Evolutionary conservation across 2,329 filamentous ascomycete species (phyloP), one percentile per base, ranked within the genome.

Genomic region (Arthrinium puccinioides): DNA sequence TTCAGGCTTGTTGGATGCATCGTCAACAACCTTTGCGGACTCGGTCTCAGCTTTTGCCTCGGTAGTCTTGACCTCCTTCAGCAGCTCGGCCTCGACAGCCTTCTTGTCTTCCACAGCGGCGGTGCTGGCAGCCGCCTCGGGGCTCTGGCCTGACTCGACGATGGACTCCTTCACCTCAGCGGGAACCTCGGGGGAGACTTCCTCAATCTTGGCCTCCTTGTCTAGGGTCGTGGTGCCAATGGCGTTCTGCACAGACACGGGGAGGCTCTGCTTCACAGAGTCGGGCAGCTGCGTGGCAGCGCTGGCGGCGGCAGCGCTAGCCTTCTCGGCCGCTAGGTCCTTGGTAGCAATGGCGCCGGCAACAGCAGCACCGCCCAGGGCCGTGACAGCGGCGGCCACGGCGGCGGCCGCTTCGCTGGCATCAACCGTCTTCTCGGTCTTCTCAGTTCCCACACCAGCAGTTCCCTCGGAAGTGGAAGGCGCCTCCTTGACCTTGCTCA

Each of bases 31-130:
- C 25, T 44, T 37, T 34, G 40, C 44, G 31, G 43, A 32, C 11
- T 45, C 29, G 10, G 42, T 32, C 14, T 42, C 47, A 16, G 46
- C 32, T 41, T 51, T 43, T 29, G 27, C 31, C 20, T 47, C 46
- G 13, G 42, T 38, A 10, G 61, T 55, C 57, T 72, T 68, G 43
- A 80, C 70, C 57, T 84, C 75, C 46, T 76, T 70, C 32, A 88
- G 66, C 8, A 94, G 69, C 63, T 94, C 83, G 19, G 75, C 60
- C 65, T 94, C 87, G 5, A 88, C 70, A 9, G 68, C 71, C 57
- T 76, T 77, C 74, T 92, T 92, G 50, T 89, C 84, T 44, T 74
- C 64, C 6, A 92, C 84, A 14, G 80, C 83, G 38, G 71, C 70
- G 2, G 76, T 66, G 59, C 79, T 82, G 38, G 74, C 73, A 24